Evolutionary conservation across 352 stramenopile genomes (phyloP), one percentile per base, ranked within the genome.

Genomic region (Globisporangium barbulae): DNA sequence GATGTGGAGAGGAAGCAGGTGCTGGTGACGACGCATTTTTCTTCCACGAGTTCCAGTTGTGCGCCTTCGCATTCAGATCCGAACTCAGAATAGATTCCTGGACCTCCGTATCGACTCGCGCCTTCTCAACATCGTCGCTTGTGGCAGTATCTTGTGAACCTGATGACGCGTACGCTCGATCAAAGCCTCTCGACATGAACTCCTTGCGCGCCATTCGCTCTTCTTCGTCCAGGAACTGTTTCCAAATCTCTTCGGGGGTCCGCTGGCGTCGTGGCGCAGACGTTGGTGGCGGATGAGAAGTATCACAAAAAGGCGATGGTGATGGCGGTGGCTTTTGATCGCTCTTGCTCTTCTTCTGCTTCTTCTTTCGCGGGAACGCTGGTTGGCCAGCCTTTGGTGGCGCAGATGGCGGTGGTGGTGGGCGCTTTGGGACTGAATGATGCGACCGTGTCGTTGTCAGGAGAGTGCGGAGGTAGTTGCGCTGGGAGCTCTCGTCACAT

Each of bases 231-330:
- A 89, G 73, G 58, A 94, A 94, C 35, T 69, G 60, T 22, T 70
- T 60, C 81, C 83, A 93, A 21, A 92, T 83, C 57, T 94, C 80
- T 53, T 91, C 79, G 0, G 81, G 69, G 8, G 83, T 89, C 9
- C 74, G 71, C 45, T 68, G 65, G n/a, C 65, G 62, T 53, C 66
- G 61, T 12, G 72, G 65, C 28, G 64, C 35, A 17, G 47, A 42
- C 22, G 63, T 44, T 6, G 42, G 35, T 22, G 60, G 61, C 4
- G n/a, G 28, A 3, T 30, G 17, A 41, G 15, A 22, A 39, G 49
- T 5, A 8, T 55, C 49, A 39, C 49, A 5, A 42, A 30, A 37
- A 22, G 30, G 17, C 12, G 19, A 42, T 17, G 28, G 67, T 25
- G 17, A 47, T 5, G 35, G 58, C 13, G 59, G 61, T 6, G 17